Conservation (phyloP, 116 monocot species). For the Iris pallida region DNA sequence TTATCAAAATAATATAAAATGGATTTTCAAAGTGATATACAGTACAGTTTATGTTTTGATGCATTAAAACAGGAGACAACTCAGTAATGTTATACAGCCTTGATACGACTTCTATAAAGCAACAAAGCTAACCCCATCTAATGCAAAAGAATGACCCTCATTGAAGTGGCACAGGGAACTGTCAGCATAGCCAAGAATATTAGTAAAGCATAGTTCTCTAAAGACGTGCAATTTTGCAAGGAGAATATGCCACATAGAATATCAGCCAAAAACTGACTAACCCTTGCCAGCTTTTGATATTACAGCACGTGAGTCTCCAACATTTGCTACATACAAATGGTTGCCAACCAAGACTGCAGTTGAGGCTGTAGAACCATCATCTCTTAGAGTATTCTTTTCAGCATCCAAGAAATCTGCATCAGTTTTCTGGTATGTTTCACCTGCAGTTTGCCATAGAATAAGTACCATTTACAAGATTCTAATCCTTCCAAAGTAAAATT, state of each 20-base stretch:
- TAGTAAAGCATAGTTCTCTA: background rate
- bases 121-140: background rate
- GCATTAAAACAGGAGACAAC: no score
- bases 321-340: constrained; percentile 87
- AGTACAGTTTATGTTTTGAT: no score
- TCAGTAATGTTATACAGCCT: no score
- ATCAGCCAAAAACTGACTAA: constrained; percentile 12
- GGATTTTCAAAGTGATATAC: no score
- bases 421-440: constrained; percentile 77
- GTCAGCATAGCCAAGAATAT: background rate
- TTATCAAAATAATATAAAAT: no score
- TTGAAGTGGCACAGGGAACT: background rate
- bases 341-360: constrained; percentile 86
- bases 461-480: constrained; percentile 1
- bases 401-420: constrained; percentile 78
- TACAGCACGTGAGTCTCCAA: constrained; percentile 95
- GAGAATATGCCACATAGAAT: background rate
- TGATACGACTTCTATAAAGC: no score
- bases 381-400: constrained; percentile 71
- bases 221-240: background rate
- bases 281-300: constrained; percentile 93
- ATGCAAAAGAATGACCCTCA: background rate
- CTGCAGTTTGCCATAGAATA: constrained; percentile 22
- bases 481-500: background rate
- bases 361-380: constrained; percentile 97